These are phyloP conservation scores for Lippia alba DNA, from an alignment of 305 asterid species.

Conservation along the genomic window DNA sequence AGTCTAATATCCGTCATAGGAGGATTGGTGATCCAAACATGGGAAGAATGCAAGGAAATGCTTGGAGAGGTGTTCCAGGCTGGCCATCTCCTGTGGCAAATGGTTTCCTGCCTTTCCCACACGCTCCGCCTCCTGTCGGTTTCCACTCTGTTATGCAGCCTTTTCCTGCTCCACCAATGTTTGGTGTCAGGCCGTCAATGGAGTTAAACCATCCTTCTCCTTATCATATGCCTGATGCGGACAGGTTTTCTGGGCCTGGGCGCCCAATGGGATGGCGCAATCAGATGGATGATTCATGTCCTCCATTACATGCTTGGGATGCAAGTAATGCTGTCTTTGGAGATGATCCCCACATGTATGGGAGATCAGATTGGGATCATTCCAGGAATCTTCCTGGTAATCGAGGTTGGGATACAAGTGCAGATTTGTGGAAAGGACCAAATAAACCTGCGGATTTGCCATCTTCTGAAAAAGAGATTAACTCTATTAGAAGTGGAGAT, in stretches of 20 bases:
- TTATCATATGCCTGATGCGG: constrained; percentile 77
- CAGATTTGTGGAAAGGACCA: constrained; percentile 72
- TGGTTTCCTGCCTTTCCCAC: constrained; percentile 93
- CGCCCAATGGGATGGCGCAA: constrained; percentile 89
- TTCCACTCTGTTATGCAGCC: constrained; percentile 89
- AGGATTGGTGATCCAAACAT: constrained; percentile 71
- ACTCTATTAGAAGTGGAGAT: constrained; percentile 50
- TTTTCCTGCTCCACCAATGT: constrained; percentile 75
- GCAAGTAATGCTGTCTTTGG: constrained; percentile 66
- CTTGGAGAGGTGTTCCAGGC: constrained; percentile 89
- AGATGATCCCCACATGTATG: constrained; percentile 75
- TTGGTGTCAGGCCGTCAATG: constrained; percentile 79
- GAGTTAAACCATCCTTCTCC: constrained; percentile 78
- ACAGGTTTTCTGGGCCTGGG: constrained; percentile 76
- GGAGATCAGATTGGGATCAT: constrained; percentile 89
- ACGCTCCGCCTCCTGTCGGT: constrained; percentile 75
- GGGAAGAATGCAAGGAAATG: constrained; percentile 80
- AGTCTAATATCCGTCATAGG: constrained; percentile 70
- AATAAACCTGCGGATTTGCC: constrained; percentile 61
- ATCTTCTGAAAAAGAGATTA: constrained; percentile 65
- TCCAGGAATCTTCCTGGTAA: constrained; percentile 51
- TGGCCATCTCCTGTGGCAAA: constrained; percentile 91
- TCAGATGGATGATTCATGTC: constrained; percentile 68
- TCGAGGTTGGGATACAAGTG: constrained; percentile 70
- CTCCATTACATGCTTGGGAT: constrained; percentile 82